phyloP scores from a whole-genome alignment of 306 rosid genomes.

The Malus asiatica region DNA sequence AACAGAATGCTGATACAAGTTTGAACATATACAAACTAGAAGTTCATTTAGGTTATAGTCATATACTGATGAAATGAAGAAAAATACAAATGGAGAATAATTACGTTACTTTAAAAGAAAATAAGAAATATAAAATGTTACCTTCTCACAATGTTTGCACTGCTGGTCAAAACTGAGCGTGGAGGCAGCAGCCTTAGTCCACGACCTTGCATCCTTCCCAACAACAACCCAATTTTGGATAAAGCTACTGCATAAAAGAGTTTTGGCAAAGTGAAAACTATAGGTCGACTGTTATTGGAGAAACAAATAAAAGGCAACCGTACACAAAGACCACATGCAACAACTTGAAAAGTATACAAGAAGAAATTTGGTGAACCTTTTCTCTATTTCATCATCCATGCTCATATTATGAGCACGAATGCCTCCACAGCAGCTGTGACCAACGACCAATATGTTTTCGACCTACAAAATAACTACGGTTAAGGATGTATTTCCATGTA shows the following conservation, averaged over 20 bases:
- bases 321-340: conserved; percentile 8
- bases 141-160: conserved; percentile 93
- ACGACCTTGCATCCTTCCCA: conserved; percentile 67
- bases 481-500: not conserved
- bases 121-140: conserved; percentile 5
- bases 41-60: not conserved
- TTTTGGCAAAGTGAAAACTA: conserved; percentile 21
- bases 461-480: conserved; percentile 42
- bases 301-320: not conserved
- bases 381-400: conserved; percentile 54
- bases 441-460: conserved; percentile 74
- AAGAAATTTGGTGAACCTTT: conserved; percentile 36
- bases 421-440: conserved; percentile 99
- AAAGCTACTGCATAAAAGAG: conserved; percentile 37
- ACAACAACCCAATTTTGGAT: conserved; percentile 73
- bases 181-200: conserved; percentile 65
- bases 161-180: conserved; percentile 69
- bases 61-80: not conserved
- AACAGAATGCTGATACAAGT: not conserved
- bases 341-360: conserved; percentile 1
- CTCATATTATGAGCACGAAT: conserved; percentile 95
- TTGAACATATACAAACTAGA: not conserved
- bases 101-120: not conserved
- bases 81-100: not conserved
- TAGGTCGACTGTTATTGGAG: not conserved